Percentiles rank a stretch among this genome's conserved stretches.
phyloP scores from a whole-genome alignment of 768 basidiomycete genomes.

The Mycena amicta region DNA sequence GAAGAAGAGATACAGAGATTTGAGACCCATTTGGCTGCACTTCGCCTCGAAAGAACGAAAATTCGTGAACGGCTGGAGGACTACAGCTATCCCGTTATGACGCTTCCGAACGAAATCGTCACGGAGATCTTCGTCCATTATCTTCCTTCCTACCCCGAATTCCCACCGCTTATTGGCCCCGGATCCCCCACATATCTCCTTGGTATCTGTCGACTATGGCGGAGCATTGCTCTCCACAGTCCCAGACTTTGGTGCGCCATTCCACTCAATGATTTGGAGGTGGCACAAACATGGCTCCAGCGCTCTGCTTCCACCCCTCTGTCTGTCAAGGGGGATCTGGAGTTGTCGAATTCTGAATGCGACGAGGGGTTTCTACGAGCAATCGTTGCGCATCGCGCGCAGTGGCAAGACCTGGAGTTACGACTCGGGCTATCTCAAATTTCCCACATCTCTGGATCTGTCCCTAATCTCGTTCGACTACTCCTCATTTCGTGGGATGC shows the following conservation, averaged over 20 bases:
- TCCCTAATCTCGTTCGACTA: not conserved
- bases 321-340: not conserved
- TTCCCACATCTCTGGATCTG: not conserved
- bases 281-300: not conserved
- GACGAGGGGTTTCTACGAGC: not conserved
- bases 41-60: not conserved
- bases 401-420: not conserved
- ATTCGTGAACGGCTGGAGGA: not conserved
- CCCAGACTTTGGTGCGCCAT: not conserved
- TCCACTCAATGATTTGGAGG: not conserved
- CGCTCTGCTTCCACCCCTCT: not conserved
- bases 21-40: not conserved
- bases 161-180: not conserved
- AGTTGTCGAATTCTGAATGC: not conserved
- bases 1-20: too few relatives aligned
- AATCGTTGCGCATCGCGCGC: not conserved
- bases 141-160: not conserved
- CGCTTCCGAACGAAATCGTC: not conserved
- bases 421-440: not conserved
- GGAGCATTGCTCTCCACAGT: not conserved
- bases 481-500: not conserved
- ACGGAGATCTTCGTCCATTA: not conserved
- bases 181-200: not conserved
- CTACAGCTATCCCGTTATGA: not conserved
- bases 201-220: not conserved